phyloP scores from a whole-genome alignment of 2,329 filamentous ascomycete genomes.

The Hypoxylon sp. region DNA sequence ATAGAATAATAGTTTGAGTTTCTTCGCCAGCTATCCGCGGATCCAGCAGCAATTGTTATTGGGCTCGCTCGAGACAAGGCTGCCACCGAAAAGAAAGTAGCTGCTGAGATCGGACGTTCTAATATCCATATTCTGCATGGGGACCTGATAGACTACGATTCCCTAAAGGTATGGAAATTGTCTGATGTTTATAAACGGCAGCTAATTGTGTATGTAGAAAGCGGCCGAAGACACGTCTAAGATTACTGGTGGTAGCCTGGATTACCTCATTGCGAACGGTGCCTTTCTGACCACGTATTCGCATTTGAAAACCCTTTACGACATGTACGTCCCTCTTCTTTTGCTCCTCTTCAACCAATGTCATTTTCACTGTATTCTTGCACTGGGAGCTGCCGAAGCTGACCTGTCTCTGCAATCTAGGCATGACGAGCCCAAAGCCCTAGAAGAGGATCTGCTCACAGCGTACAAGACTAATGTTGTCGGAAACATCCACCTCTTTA shows the following conservation, averaged over 20 bases:
- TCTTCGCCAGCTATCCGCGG: conserved; percentile 61
- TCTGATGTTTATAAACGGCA: background rate
- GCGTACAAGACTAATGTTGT: conserved; percentile 65
- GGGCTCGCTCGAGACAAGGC: conserved; percentile 65
- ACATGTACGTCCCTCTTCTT: conserved; percentile 54
- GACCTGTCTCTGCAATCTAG: conserved; percentile 40
- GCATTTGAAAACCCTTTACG: conserved; percentile 54
- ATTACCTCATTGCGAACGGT: conserved; percentile 69
- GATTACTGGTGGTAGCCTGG: conserved; percentile 60
- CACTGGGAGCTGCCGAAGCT: background rate
- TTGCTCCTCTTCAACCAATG: background rate
- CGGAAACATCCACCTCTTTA: conserved; percentile 67
- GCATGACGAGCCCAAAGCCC: conserved; percentile 51
- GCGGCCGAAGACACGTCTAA: conserved; percentile 49
- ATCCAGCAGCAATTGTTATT: conserved; percentile 62
- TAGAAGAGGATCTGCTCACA: conserved; percentile 56
- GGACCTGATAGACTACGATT: conserved; percentile 60
- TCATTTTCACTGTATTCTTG: no score
- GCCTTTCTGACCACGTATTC: conserved; percentile 55
- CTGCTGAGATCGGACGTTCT: conserved; percentile 56
- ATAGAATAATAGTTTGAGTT: conserved; percentile 63
- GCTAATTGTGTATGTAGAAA: conserved; percentile 35
- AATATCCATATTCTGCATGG: conserved; percentile 65
- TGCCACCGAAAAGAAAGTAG: conserved; percentile 61
- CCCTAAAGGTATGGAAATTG: conserved; percentile 55